A percentile compares a stretch with the other conserved stretches of the same genome.
Evolutionary conservation across 2,329 filamentous ascomycete species (phyloP).

Genomic region (Fusarium annulatum): DNA sequence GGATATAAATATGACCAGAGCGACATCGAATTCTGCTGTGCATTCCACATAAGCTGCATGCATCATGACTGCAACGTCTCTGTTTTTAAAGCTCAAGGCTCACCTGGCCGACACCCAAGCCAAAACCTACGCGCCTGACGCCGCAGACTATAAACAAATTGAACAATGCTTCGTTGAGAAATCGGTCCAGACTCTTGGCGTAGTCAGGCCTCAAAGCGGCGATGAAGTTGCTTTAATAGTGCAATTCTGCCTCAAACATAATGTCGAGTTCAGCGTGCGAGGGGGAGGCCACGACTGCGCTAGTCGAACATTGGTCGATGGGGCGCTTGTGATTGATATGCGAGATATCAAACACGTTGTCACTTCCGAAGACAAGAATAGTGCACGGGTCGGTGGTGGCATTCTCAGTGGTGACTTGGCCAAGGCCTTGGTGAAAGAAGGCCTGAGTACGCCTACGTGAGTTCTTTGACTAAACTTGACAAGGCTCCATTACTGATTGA

Average conservation of each 20-base stretch:
- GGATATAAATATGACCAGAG: not conserved
- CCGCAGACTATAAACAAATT: not conserved
- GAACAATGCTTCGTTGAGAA: conserved; percentile 5
- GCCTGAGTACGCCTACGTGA: conserved; percentile 8
- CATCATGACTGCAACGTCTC: fast-evolving
- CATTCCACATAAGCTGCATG: fast-evolving
- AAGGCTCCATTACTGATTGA: fast-evolving
- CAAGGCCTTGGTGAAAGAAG: not conserved
- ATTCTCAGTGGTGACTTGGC: not conserved
- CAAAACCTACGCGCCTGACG: conserved; percentile 18
- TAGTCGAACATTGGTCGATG: not conserved
- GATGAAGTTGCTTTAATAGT: not conserved
- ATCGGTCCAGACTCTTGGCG: not conserved
- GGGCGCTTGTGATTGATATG: conserved; percentile 23
- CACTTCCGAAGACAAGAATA: not conserved
- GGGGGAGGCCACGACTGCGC: conserved; percentile 20
- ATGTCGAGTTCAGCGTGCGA: conserved; percentile 5
- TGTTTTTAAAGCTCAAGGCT: not conserved
- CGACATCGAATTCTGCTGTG: fast-evolving
- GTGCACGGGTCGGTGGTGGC: conserved; percentile 2
- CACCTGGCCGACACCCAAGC: not conserved
- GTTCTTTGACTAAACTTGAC: fast-evolving
- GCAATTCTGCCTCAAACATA: not conserved
- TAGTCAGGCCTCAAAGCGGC: not conserved
- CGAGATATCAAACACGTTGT: conserved; percentile 20